A percentile compares a stretch with the other conserved stretches of the same genome.
Evolutionary conservation across 768 basidiomycete genomes (phyloP).

Genomic region (Xerocomellus chrysenteron): DNA sequence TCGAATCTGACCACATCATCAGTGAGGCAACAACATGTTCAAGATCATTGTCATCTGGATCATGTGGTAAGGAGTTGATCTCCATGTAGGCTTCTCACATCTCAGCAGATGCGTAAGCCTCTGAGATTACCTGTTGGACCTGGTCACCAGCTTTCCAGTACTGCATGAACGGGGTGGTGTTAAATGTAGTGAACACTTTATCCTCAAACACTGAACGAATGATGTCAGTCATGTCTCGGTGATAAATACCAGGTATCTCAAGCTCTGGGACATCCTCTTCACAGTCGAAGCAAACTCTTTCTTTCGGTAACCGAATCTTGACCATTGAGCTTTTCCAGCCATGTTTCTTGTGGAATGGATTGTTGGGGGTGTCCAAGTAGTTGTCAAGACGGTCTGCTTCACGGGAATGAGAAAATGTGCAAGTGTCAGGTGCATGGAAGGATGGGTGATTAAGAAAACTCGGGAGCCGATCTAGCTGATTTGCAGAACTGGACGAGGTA

Average conservation of each 20-base stretch:
- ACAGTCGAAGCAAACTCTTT: background rate
- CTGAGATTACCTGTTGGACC: background rate
- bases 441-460: conserved; percentile 21
- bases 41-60: background rate
- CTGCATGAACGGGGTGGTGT: background rate
- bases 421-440: conserved; percentile 13
- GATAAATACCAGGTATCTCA: background rate
- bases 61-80: background rate
- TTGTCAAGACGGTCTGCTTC: background rate
- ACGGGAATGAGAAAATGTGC: background rate
- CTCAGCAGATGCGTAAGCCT: background rate
- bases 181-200: background rate
- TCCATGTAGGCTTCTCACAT: background rate
- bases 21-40: background rate
- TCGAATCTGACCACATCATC: conserved; percentile 15
- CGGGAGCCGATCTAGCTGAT: conserved; percentile 21
- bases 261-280: background rate
- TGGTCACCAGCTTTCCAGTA: background rate
- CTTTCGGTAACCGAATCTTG: conserved; percentile 1
- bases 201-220: background rate
- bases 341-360: background rate
- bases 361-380: background rate
- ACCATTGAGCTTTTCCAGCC: conserved; percentile 4
- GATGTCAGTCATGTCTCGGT: background rate
- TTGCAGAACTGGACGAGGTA: background rate